Percentiles rank a stretch among this genome's conserved stretches.
phyloP scores from a whole-genome alignment of 2,329 filamentous ascomycete species.

The Lecanicillium sp. region DNA sequence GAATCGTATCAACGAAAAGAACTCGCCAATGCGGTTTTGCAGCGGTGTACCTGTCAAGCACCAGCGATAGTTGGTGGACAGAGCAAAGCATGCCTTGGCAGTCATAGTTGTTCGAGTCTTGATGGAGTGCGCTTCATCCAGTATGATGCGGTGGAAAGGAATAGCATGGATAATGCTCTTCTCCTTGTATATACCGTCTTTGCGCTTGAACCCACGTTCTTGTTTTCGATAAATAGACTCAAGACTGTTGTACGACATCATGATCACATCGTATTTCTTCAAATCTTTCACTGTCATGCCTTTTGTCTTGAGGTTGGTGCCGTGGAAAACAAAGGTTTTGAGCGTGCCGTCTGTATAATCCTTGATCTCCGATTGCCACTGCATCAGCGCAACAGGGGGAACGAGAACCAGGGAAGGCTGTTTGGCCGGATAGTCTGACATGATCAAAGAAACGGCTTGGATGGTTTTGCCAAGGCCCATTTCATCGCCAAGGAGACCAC shows the following conservation, averaged over 20 bases:
- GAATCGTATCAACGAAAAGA: conserved; percentile 90
- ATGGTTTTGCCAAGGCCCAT: conserved; percentile 99
- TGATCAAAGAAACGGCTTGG: conserved; percentile 92
- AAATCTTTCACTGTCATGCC: conserved; percentile 65
- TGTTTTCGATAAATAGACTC: conserved; percentile 92
- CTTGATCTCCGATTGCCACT: conserved; percentile 79
- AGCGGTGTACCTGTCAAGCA: conserved; percentile 91
- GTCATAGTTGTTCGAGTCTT: conserved; percentile 84
- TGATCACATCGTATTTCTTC: conserved; percentile 81
- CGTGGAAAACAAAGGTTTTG: conserved; percentile 86
- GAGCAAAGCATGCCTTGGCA: conserved; percentile 87
- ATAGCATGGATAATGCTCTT: conserved; percentile 74
- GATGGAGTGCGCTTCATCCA: conserved; percentile 95
- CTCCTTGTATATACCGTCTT: conserved; percentile 73
- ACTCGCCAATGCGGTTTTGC: conserved; percentile 94
- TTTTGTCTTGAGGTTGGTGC: conserved; percentile 77
- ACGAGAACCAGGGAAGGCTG: conserved; percentile 81
- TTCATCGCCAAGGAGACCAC: conserved; percentile 88
- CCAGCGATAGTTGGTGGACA: conserved; percentile 86
- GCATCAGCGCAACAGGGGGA: conserved; percentile 89
- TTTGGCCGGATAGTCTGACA: conserved; percentile 89
- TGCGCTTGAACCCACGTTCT: conserved; percentile 78
- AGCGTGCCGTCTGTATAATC: conserved; percentile 79
- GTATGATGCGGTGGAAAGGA: conserved; percentile 80
- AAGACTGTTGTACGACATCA: conserved; percentile 91